A percentile compares a stretch with the other conserved stretches of the same genome.
Evolutionary conservation across 306 rosid genomes (phyloP).

Genomic region (Glycyrrhiza uralensis): DNA sequence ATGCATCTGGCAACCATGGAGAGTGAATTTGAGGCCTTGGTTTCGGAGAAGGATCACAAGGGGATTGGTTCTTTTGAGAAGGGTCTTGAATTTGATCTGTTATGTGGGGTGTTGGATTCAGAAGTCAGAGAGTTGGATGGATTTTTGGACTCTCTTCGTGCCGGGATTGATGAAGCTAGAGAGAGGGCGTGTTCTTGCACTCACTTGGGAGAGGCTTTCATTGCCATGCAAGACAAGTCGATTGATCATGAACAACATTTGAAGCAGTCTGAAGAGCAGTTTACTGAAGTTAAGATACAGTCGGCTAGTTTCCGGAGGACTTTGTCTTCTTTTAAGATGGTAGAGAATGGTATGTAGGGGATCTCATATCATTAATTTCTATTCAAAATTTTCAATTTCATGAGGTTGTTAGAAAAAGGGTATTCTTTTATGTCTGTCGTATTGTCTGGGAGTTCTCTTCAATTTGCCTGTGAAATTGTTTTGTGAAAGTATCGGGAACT

Average conservation of each 20-base stretch:
- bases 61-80: conserved; percentile 37
- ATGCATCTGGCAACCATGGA: conserved; percentile 62
- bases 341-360: conserved; percentile 43
- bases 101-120: conserved; percentile 58
- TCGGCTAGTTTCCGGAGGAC: conserved; percentile 49
- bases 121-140: conserved; percentile 54
- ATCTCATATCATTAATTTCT: conserved; percentile 12
- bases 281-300: conserved; percentile 55
- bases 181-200: conserved; percentile 42
- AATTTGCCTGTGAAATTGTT: conserved; percentile 4
- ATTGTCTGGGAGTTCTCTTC: not conserved
- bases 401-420: not conserved
- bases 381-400: not conserved
- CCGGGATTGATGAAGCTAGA: conserved; percentile 33
- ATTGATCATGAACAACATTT: conserved; percentile 46
- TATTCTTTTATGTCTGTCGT: not conserved
- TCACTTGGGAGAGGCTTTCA: conserved; percentile 36
- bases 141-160: conserved; percentile 42
- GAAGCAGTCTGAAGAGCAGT: conserved; percentile 54
- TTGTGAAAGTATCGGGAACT: not conserved
- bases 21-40: conserved; percentile 43
- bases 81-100: conserved; percentile 53
- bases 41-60: conserved; percentile 30
- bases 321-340: conserved; percentile 31
- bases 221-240: conserved; percentile 44